phyloP scores from a whole-genome alignment of 2,329 filamentous ascomycete species.

The Fusarium paranaense region DNA sequence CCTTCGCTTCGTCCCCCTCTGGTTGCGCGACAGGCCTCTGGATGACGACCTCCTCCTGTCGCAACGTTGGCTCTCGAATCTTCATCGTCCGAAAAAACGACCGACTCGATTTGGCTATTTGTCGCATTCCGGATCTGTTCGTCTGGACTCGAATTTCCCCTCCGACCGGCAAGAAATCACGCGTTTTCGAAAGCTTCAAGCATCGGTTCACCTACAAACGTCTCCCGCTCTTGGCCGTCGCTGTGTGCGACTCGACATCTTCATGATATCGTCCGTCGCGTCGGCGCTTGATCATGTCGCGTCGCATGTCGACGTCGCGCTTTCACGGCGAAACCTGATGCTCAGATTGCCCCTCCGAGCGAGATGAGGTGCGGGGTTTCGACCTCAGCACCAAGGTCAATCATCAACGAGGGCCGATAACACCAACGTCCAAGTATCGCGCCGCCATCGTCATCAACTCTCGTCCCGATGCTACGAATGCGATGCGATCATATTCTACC shows the following conservation, averaged over 20 bases:
- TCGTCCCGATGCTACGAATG: not conserved
- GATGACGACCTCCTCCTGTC: slow-evolving; percentile 22
- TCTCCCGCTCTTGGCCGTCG: slow-evolving; percentile 11
- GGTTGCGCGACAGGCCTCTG: slow-evolving; percentile 27
- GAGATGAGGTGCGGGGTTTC: slow-evolving; percentile 30
- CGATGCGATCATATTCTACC: not conserved
- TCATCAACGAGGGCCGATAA: slow-evolving; percentile 1
- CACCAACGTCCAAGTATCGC: not conserved
- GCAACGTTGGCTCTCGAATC: slow-evolving; percentile 11
- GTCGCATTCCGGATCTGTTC: not conserved
- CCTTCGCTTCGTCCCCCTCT: slow-evolving; percentile 22
- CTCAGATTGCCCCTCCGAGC: slow-evolving; percentile 23
- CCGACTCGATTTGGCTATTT: not conserved
- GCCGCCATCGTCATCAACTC: not conserved
- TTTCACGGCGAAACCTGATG: not conserved
- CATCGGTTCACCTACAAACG: slow-evolving; percentile 2
- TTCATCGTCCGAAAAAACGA: slow-evolving; percentile 1
- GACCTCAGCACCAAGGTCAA: not conserved
- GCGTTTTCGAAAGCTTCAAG: slow-evolving; percentile 24
- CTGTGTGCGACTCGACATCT: slow-evolving; percentile 42
- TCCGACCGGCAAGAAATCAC: slow-evolving; percentile 29
- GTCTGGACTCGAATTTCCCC: not conserved
- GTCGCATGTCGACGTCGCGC: slow-evolving; percentile 10
- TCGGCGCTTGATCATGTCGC: slow-evolving; percentile 3
- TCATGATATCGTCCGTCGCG: slow-evolving; percentile 19